Conservation (phyloP, 495 filamentous ascomycete species). For the Penicillium desertorum region DNA sequence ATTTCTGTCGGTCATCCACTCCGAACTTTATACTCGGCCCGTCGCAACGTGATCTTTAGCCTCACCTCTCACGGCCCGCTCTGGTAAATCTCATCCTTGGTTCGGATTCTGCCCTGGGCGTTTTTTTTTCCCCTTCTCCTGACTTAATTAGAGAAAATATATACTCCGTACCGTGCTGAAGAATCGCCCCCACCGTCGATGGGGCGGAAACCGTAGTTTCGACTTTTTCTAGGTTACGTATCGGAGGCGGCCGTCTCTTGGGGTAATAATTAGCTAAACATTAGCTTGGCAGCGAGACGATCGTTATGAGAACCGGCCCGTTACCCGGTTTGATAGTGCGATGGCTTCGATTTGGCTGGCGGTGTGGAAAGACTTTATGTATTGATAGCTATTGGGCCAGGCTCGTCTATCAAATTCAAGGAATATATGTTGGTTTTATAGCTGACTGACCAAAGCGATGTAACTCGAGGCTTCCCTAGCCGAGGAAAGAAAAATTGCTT, state of each 20-base stretch:
- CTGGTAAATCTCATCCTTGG: background rate
- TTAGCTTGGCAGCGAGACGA: background rate
- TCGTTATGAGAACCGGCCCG: background rate
- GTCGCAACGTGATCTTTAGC: slow-evolving; percentile 27
- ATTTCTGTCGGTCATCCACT: slow-evolving; percentile 23
- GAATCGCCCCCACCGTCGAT: background rate
- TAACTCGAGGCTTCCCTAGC: background rate
- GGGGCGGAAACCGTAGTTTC: background rate
- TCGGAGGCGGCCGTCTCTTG: slow-evolving; percentile 3
- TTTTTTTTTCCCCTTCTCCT: background rate
- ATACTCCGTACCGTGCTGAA: too few species aligned
- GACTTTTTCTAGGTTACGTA: background rate
- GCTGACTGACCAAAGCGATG: background rate
- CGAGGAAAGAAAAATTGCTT: too few species aligned
- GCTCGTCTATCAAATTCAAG: background rate
- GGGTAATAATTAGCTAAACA: background rate
- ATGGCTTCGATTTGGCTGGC: background rate
- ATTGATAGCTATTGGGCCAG: background rate
- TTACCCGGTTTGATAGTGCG: background rate
- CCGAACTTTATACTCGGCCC: slow-evolving; percentile 27
- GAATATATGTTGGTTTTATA: background rate
- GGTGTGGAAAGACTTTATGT: background rate
- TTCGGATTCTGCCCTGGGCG: background rate
- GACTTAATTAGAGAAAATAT: background rate
- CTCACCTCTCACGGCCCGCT: slow-evolving; percentile 8